Base-by-base conservation (phyloP, 2,329 filamentous ascomycete genomes). In the Xenoacremonium recifei region DNA sequence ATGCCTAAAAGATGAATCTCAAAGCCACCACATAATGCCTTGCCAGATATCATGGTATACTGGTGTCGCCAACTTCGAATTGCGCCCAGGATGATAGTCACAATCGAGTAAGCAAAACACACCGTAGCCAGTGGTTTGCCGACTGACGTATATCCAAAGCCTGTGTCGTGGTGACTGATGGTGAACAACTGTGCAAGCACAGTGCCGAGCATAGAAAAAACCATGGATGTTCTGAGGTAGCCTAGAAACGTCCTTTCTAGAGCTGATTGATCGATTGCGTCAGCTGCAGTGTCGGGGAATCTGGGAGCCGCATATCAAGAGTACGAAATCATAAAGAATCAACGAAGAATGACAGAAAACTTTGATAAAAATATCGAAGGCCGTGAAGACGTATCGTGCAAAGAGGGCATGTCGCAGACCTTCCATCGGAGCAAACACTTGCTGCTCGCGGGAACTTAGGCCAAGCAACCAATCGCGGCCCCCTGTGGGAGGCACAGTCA, bases 221-320 rank as follows among this genome's bases (percentile, higher is more conserved):
- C 73, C 27, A 86, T 65, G 0, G 83, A 87, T 2, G 85, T 89
- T 16, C 85, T 78, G 21, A 89, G 72, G 61, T 89, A 89, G 21
- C 76, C 83, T 15, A 90, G 76, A 58, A 84, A 90, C 15, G 85
- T 90, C 42, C 85, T 73, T 64, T 90, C 85, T 40, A 89, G 76
- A 27, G 86, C 85, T 89, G 34, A 36, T 36, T 21, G 45, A 42
- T 6, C 4, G 31, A 21, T 6, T 30, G 16, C 5, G 37, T 48
- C 17, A 48, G 48, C 15, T 15, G 20, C 16, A 18, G 18, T 34
- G 29, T 27, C n/a, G 7, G 17, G 29, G n/a, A 31, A n/a, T n/a
- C n/a, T n/a, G n/a, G n/a, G n/a, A n/a, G n/a, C n/a, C n/a, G n/a
- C n/a, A n/a, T n/a, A n/a, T n/a, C n/a, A n/a, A n/a, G n/a, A n/a